These are phyloP conservation scores for Colletotrichum limetticola DNA, from an alignment of 2,329 filamentous ascomycete species.

Conservation along the genomic window DNA sequence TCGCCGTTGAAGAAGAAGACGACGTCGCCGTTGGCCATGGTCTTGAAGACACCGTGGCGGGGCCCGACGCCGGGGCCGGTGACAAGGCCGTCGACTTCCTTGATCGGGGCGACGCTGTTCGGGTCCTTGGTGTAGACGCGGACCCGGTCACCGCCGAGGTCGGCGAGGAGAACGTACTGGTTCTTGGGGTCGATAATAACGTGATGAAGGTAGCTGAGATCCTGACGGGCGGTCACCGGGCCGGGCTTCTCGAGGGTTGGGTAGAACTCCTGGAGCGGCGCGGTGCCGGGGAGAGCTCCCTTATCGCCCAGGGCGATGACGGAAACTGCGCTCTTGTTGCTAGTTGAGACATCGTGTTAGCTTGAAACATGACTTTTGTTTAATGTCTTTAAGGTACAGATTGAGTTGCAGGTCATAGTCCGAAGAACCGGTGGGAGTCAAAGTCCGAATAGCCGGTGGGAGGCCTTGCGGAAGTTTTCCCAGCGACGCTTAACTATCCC, in stretches of 20 bases:
- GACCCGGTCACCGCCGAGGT: slow-evolving; percentile 33
- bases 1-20: slow-evolving; percentile 39
- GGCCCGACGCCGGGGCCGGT: slow-evolving; percentile 35
- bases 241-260: slow-evolving; percentile 34
- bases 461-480: too few species aligned
- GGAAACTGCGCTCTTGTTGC: slow-evolving; percentile 33
- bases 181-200: slow-evolving; percentile 34
- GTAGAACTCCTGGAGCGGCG: slow-evolving; percentile 35
- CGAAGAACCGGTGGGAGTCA: too few species aligned
- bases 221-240: slow-evolving; percentile 32
- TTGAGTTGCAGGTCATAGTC: too few species aligned
- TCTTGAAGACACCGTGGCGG: slow-evolving; percentile 37
- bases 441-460: too few species aligned
- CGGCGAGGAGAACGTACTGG: slow-evolving; percentile 30
- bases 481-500: background rate
- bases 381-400: background rate
- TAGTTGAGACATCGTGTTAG: slow-evolving; percentile 14
- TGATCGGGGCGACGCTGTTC: slow-evolving; percentile 32
- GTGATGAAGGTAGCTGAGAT: slow-evolving; percentile 32
- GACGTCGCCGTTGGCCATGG: slow-evolving; percentile 29
- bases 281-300: slow-evolving; percentile 34
- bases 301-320: slow-evolving; percentile 34
- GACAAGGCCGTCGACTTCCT: slow-evolving; percentile 31
- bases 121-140: slow-evolving; percentile 34
- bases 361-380: background rate